Base-by-base conservation (phyloP, 805 yeast genomes). In the Geotrichum ghanense region DNA sequence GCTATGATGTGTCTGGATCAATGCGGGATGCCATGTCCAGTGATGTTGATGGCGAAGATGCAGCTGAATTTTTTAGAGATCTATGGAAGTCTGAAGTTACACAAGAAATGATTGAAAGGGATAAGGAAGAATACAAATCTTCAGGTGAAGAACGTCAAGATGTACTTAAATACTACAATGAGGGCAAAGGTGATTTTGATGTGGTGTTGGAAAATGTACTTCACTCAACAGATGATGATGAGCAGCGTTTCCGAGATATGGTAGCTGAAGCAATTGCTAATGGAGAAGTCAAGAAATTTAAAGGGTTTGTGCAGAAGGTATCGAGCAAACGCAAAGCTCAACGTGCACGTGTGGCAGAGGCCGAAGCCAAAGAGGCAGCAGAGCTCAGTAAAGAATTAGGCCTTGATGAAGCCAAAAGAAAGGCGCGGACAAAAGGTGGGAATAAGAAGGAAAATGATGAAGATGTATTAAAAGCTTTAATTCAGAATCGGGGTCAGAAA, bases 1-100 rank as follows among this genome's bases (percentile, higher is more conserved):
- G 74, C 19, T 87, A 76, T 57, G 95, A 87, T 56, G 58, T 62
- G n/a, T 81, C 90, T 0, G 95, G 95, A 0, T 70, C 77, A 2
- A 57, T 79, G 24, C 73, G 69, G 5, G 78, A 73, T 1, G 59
- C 56, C 37, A 54, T 35, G 9, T 31, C 12, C 37, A 12, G 16
- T 12, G 72, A 46, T 22, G 65, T 54, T 7, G 61, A 60, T 17
- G 67, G 54, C 19, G 59, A 58, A 17, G 52, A 54, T 3, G 56
- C 71, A 51, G 57, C 57, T 27, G 72, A 67, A 40, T 58, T 62
- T 49, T 68, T 68, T 46, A 53, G 60, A n/a, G 58, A 56, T 23
- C 53, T 60, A 51, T 61, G 61, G 45, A 55, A 59, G 31, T 55
- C 62, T 1, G 48, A 47, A 2, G 62, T 70, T 42, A 64, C 72